phyloP scores from a whole-genome alignment of 2,329 filamentous ascomycete species.

The Ophiostoma triangulosporum region DNA sequence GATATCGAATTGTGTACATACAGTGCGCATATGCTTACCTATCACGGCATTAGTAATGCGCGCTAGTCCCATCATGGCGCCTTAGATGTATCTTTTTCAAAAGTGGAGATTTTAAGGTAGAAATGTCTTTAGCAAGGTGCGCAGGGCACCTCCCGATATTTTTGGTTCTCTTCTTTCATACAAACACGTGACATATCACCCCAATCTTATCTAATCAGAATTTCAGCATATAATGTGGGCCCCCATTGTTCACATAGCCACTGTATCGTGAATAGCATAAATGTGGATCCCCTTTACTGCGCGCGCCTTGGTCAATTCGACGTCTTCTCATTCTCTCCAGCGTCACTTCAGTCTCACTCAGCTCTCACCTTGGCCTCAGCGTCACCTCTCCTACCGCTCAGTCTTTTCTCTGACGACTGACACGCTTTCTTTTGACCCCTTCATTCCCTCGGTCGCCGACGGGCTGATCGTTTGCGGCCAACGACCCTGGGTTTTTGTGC shows the following conservation, averaged over 20 bases:
- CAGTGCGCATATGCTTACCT: no score
- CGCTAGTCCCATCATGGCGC: no score
- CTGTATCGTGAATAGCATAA: no score
- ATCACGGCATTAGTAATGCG: no score
- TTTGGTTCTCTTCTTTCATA: no score
- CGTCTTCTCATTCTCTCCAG: neutral
- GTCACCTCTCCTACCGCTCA: neutral
- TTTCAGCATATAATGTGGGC: neutral
- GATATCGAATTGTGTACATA: no score
- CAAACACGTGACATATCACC: neutral
- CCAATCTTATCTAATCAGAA: neutral
- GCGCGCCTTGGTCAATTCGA: neutral
- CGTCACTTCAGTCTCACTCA: neutral
- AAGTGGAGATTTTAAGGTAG: no score
- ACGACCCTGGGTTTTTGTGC: neutral
- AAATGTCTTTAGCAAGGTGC: no score
- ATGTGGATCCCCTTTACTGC: no score
- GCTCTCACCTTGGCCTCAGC: neutral
- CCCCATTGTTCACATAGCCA: no score
- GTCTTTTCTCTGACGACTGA: neutral
- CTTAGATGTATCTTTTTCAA: no score
- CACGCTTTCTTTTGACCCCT: neutral
- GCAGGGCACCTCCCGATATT: no score
- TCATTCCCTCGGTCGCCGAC: neutral
- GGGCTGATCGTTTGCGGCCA: neutral